A percentile compares a stretch with the other conserved stretches of the same genome.
These are phyloP conservation scores for Gryganskiella cystojenkinii DNA, from an alignment of 192 early-diverging fungal species.

Conservation along the genomic window DNA sequence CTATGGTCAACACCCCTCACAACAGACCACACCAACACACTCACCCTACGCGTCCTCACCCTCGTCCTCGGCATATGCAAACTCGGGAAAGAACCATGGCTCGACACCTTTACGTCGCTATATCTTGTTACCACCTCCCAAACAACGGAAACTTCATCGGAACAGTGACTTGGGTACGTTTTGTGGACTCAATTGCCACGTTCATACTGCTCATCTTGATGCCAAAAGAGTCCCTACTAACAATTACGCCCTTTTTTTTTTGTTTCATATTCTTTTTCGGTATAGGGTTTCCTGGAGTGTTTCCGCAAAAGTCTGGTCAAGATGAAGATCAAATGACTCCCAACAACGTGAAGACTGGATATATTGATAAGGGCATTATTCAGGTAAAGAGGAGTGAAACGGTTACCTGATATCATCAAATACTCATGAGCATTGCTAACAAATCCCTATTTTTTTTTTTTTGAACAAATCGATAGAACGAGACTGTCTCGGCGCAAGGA, in stretches of 20 bases:
- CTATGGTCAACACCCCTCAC: slow-evolving; percentile 35
- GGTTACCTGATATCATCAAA: neutral
- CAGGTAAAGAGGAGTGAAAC: slow-evolving; percentile 7
- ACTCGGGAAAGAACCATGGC: slow-evolving; percentile 37
- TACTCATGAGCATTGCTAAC: slow-evolving; percentile 17
- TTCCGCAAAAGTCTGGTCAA: slow-evolving; percentile 62
- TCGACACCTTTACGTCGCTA: slow-evolving; percentile 57
- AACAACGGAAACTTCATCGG: slow-evolving; percentile 45
- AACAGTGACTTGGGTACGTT: slow-evolving; percentile 53
- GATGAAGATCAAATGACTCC: slow-evolving; percentile 69
- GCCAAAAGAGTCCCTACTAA: neutral
- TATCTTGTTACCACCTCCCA: slow-evolving; percentile 56
- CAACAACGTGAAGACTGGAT: slow-evolving; percentile 73
- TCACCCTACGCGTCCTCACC: slow-evolving; percentile 62
- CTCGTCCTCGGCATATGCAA: slow-evolving; percentile 55
- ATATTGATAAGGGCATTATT: slow-evolving; percentile 60
- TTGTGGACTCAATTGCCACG: too few species aligned
- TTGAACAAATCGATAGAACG: slow-evolving; percentile 61
- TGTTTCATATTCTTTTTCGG: neutral
- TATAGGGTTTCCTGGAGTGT: slow-evolving; percentile 69
- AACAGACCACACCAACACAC: slow-evolving; percentile 39
- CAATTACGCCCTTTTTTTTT: neutral
- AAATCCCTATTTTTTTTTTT: slow-evolving; percentile 62
- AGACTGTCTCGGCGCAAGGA: slow-evolving; percentile 64
- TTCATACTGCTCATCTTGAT: neutral